Evolutionary conservation across 1,284 basidiomycete genomes (phyloP).

Genomic region (Chondrostereum purpureum): DNA sequence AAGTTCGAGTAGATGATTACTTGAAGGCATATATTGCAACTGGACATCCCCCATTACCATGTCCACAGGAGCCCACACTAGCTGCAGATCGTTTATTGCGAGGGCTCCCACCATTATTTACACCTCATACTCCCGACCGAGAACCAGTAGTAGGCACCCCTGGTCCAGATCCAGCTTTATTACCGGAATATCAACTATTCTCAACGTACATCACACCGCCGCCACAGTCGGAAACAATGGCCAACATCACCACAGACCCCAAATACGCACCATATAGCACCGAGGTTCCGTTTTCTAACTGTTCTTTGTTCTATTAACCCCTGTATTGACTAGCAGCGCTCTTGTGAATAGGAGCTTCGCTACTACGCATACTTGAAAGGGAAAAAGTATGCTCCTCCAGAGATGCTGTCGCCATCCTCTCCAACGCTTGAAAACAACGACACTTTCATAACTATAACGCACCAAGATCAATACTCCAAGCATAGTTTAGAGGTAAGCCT

Average conservation of each 20-base stretch:
- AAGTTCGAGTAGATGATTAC: constrained; percentile 42
- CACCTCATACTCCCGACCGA: constrained; percentile 22
- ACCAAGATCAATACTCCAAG: constrained; percentile 9
- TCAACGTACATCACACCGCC: neutral
- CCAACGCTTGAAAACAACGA: constrained; percentile 9
- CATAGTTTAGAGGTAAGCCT: constrained; percentile 12
- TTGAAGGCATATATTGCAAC: constrained; percentile 35
- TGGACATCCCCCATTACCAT: constrained; percentile 35
- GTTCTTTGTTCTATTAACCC: too few relatives aligned
- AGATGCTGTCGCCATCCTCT: constrained; percentile 1
- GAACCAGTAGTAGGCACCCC: neutral
- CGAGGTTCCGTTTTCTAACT: constrained; percentile 11
- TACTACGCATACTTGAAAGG: constrained; percentile 10
- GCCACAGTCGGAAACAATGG: neutral
- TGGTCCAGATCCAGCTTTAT: neutral
- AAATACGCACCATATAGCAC: constrained; percentile 7
- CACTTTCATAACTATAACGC: constrained; percentile 11
- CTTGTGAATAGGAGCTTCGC: constrained; percentile 12
- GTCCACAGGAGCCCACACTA: constrained; percentile 31
- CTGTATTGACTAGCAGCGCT: too few relatives aligned
- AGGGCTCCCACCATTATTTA: constrained; percentile 39
- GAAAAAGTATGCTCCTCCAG: constrained; percentile 4
- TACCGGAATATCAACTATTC: constrained; percentile 12
- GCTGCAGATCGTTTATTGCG: constrained; percentile 28
- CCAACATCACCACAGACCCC: neutral